Evolutionary conservation across 73 alveolate genomes (phyloP).

Genomic region (Symbiodinium pilosum): DNA sequence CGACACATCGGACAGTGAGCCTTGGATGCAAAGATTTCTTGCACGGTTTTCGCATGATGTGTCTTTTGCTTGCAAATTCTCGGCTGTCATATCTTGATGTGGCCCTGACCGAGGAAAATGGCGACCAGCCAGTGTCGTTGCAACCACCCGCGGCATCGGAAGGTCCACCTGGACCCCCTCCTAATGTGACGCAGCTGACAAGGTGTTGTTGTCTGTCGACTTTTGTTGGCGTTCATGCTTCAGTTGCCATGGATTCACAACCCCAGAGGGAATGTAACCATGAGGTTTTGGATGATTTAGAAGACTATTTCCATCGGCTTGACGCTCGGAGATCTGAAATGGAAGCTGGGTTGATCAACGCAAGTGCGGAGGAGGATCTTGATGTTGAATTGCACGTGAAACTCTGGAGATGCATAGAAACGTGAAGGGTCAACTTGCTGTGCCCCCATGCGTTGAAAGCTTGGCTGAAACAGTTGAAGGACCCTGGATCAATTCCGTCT

Average conservation of each 20-base stretch:
- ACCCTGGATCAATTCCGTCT: constrained; percentile 22
- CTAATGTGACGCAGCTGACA: too few species aligned
- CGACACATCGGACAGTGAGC: constrained; percentile 54
- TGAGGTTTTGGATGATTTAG: constrained; percentile 64
- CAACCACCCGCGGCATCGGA: neutral
- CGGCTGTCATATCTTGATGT: neutral
- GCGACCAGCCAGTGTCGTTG: neutral
- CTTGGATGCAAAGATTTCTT: neutral
- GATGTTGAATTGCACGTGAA: too few species aligned
- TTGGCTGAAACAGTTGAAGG: neutral
- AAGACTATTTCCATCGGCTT: constrained; percentile 55
- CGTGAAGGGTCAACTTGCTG: too few species aligned
- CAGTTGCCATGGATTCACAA: neutral
- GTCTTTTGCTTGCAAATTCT: neutral
- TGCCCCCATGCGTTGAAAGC: too few species aligned
- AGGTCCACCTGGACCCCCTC: neutral
- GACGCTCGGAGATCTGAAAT: constrained; percentile 57
- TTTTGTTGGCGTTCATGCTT: neutral
- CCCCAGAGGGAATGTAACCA: neutral
- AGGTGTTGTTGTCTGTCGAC: too few species aligned
- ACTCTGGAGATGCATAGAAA: too few species aligned
- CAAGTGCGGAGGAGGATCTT: neutral
- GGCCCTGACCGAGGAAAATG: neutral
- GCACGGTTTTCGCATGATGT: neutral
- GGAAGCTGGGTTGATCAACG: constrained; percentile 50